Evolutionary conservation across 352 stramenopile genomes (phyloP), one percentile per base, ranked within the genome.

Genomic region (Globisporangium paddicum): DNA sequence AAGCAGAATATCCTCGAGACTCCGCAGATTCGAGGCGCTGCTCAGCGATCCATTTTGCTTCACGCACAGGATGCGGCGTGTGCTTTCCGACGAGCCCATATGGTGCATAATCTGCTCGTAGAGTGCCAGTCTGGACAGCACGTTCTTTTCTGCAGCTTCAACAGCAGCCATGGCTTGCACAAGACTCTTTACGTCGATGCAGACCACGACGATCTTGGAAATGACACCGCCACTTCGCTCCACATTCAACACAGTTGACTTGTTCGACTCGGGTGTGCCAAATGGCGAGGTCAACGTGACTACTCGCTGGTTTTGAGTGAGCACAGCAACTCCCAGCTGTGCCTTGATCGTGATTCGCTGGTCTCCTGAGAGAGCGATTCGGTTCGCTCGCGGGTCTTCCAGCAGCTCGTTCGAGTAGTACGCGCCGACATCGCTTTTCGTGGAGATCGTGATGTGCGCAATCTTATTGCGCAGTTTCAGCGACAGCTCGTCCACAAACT

Each of bases 391-490:
- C 18, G 30, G 13, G 37, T 55, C 52, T 19, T 67, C 54, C 21
- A 91, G 54, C 26, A 91, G 51, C 35, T 88, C 75, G 51, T 91
- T 91, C 23, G 81, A 91, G 49, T 89, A 89, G 21, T 71, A 75
- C 2, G 79, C 74, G 54, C 66, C 74, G 10, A 89, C 65, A 10
- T 68, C 62, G 30, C 70, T 46, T 13, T 47, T 60, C 1, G 68
- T 86, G 3, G 81, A 91, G 5, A 91, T 53, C 0, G 81, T 91
- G 38, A 91, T 73, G 48, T 89, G 81, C 10, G 75, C 69, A 18
- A 85, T 66, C 46, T 82, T 82, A 69, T 87, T 91, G 59, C 57
- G 57, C 9, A 71, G 58, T 26, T 63, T 56, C 32, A 88, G 49
- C n/a, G 40, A 49, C n/a, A 86, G 51, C 18, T 41, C 23, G 8